Evolutionary conservation across 345 rosid genomes (phyloP), one percentile per base, ranked within the genome.

Genomic region (Linum tenue): DNA sequence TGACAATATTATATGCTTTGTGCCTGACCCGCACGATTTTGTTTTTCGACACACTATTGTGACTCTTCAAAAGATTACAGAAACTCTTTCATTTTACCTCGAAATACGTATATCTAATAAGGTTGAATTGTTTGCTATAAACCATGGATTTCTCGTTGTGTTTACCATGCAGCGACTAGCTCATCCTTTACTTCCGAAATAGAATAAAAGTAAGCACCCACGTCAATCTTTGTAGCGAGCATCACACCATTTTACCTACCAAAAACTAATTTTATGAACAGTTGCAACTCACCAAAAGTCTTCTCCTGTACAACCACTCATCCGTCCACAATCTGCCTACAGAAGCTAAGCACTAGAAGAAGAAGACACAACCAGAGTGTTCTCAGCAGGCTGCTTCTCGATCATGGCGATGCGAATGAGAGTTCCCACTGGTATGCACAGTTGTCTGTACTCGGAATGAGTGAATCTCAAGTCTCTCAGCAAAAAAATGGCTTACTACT

Each of bases 211-310:
- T 66, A 62, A 71, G 62, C 48, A 22, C 31, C 31, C 31, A 22
- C 31, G 31, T 22, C 31, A 22, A 22, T 22, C 31, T 22, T 22
- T 22, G 31, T 22, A 22, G 31, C 31, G 31, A 22, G 31, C 31
- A 1, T 37, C 31, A 22, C 31, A 22, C 31, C 31, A 22, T 22
- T 22, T 22, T 22, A 22, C 31, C 31, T 22, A 22, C 31, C 31
- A 22, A 70, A 69, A 7, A 22, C 53, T 59, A 56, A 75, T 39
- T n/a, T 62, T 72, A 74, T 74, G 22, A 76, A 78, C 78, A 78
- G 39, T 72, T 73, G 73, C 69, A 70, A 63, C 64, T 64, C 69
- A 9, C 63, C 22, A 17, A 60, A 67, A 67, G 38, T 72, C 42
- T 63, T 37, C 41, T 39, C 56, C 75, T 78, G 78, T 74, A 74